phyloP scores from a whole-genome alignment of 2,329 filamentous ascomycete genomes.

The Coniochaeta hoffmannii region DNA sequence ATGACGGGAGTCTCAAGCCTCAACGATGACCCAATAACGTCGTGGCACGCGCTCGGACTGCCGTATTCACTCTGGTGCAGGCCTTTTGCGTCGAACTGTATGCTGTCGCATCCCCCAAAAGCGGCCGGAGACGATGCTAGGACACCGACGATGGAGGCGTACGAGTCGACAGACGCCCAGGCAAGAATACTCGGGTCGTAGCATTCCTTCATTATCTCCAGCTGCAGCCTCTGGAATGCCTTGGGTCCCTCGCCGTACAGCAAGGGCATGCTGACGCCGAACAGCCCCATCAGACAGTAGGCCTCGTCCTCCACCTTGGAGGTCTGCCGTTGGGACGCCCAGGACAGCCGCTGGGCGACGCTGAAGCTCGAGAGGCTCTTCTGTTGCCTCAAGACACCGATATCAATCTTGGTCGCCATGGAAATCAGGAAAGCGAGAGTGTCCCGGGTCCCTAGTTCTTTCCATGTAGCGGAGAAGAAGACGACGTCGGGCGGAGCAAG shows the following conservation, averaged over 20 bases:
- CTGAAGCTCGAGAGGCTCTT: background rate
- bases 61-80: background rate
- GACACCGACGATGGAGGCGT: background rate
- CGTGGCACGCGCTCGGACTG: background rate
- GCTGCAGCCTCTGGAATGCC: background rate
- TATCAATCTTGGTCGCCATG: background rate
- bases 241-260: constrained; percentile 15
- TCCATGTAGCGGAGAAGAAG: background rate
- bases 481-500: background rate
- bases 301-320: constrained; percentile 18
- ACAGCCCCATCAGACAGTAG: constrained; percentile 19
- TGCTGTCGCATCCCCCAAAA: background rate
- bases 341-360: constrained; percentile 12
- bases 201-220: constrained; percentile 1
- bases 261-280: constrained; percentile 20
- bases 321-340: constrained; percentile 16
- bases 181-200: background rate
- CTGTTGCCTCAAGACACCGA: background rate
- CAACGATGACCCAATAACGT: background rate
- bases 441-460: background rate
- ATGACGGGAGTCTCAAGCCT: background rate
- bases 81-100: background rate
- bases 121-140: background rate
- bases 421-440: background rate
- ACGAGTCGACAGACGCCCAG: background rate